These are phyloP conservation scores for Monosporascus sp. DNA, from an alignment of 2,329 filamentous ascomycete species.

Conservation along the genomic window DNA sequence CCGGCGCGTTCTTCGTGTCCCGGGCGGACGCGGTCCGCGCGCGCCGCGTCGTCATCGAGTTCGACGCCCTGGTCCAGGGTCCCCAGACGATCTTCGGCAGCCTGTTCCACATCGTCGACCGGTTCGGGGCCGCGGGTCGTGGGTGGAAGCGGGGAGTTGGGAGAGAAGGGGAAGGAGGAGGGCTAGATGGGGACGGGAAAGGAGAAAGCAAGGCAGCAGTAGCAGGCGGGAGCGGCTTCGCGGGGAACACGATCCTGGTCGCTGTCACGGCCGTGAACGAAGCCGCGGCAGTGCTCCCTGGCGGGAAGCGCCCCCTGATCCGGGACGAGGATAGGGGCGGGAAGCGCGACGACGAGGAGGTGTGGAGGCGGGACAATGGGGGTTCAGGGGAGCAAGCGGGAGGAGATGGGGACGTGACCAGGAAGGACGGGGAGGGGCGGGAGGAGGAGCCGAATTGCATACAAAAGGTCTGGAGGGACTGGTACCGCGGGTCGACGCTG, in stretches of 20 bases:
- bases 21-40: conserved; percentile 39
- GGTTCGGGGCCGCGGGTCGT: conserved; percentile 25
- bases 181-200: neutral
- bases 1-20: conserved; percentile 43
- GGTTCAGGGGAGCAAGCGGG: neutral
- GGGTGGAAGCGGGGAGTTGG: neutral
- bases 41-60: conserved; percentile 37
- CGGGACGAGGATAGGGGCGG: neutral
- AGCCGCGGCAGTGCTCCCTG: conserved; percentile 22
- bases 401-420: conserved; percentile 1
- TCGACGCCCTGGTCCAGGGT: conserved; percentile 40
- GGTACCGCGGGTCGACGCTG: conserved; percentile 37
- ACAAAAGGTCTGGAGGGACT: conserved; percentile 44
- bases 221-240: neutral
- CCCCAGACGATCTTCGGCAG: conserved; percentile 41
- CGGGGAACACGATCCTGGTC: conserved; percentile 27
- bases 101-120: conserved; percentile 44
- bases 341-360: neutral
- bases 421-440: conserved; percentile 11
- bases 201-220: neutral
- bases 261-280: conserved; percentile 35
- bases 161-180: neutral
- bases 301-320: conserved; percentile 18
- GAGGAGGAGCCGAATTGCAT: conserved; percentile 29
- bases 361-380: neutral